Base-by-base conservation (phyloP, 208 protist species). In the Strigomonas culicis region DNA sequence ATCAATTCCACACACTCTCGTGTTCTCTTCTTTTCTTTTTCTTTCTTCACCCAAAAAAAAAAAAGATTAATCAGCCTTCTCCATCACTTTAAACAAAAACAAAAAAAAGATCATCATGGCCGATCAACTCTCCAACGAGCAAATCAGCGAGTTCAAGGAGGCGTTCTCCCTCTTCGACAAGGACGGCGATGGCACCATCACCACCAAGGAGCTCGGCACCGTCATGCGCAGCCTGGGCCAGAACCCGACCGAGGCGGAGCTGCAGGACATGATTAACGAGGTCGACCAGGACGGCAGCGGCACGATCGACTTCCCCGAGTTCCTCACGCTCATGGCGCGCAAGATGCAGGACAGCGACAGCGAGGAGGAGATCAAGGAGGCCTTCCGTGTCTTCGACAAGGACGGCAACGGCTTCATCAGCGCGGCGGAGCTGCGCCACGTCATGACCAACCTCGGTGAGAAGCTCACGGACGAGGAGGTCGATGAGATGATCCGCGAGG, bases 101-200 rank as follows among this genome's bases (percentile, higher is more conserved):
- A 30, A 6, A 47, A 1, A 61, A 46, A 30, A 4, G 57, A 44
- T 27, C 11, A 39, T 32, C 21, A 90, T 90, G 84, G 81, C 82
- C 63, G 77, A 95, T 57, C 79, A 97, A 73, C 82, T 99, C 56
- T 95, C 98, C 51, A 97, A 99, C 82, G 98, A 99, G 85, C 97
- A 99, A 80, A 98, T 99, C 66, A 96, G 93, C 56, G 98, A 99
- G 85, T 99, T 99, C 90, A 99, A 99, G 90, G 99, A 99, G 87
- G 99, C 98, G 24, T 99, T 99, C 92, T 98, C 95, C 55, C 91
- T 99, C 24, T 99, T 98, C 49, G 97, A 99, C 78, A 89, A 94
- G 62, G 96, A 99, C 72, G 93, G 97, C 71, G 97, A 99, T 93
- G 98, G 98, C 64, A 92, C 80, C 65, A 99, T 99, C 84, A 98